Conservation (phyloP, 73 alveolate genomes). For the Paramecium sexaurelia region DNA sequence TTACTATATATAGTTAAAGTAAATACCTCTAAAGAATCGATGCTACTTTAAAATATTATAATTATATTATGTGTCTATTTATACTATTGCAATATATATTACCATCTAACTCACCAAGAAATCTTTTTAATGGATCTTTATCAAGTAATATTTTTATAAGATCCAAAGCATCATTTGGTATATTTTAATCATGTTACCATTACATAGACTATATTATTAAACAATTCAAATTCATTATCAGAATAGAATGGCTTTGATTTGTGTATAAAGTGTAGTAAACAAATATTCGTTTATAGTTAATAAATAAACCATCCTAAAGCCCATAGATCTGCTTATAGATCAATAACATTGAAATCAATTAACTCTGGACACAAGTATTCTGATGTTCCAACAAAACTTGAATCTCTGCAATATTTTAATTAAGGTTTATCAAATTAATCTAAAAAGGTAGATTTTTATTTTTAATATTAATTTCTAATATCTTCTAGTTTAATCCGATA, state of each 20-base stretch:
- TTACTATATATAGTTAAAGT: not conserved
- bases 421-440: not conserved
- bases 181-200: not conserved
- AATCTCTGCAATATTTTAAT: not conserved
- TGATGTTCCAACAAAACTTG: not conserved
- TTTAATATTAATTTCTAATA: not conserved
- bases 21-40: constrained; percentile 3
- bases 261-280: too few species aligned
- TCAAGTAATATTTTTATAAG: not conserved
- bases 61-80: not conserved
- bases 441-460: not conserved
- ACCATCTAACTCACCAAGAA: not conserved
- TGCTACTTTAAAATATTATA: not conserved
- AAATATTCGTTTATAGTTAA: not conserved
- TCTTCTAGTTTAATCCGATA: constrained; percentile 4
- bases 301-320: not conserved
- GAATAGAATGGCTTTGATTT: not conserved
- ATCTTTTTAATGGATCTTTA: not conserved
- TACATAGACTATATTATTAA: not conserved
- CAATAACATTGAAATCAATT: not conserved
- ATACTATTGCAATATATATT: not conserved
- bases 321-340: not conserved
- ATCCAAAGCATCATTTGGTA: not conserved
- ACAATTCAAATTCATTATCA: not conserved
- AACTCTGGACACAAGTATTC: not conserved